phyloP scores from a whole-genome alignment of 208 protist genomes.

The Trypanosoma congolense region DNA sequence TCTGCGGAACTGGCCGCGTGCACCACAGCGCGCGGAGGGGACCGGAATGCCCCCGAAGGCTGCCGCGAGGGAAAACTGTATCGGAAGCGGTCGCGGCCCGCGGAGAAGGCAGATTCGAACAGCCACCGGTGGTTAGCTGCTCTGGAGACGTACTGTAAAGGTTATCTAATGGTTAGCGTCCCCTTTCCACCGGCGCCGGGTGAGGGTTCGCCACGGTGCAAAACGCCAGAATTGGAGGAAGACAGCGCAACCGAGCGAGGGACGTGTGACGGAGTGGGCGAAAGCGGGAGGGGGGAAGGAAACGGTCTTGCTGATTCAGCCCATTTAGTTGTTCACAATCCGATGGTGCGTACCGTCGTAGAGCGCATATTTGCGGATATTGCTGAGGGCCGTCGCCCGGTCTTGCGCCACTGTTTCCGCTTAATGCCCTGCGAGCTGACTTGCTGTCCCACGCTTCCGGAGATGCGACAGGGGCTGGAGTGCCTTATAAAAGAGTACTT shows the following conservation, averaged over 20 bases:
- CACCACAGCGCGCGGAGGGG: not conserved
- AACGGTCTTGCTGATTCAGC: too few species aligned
- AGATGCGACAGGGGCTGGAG: constrained; percentile 62
- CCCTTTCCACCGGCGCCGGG: constrained; percentile 21
- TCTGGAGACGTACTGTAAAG: constrained; percentile 64
- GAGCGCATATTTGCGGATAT: constrained; percentile 75
- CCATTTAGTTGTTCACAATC: constrained; percentile 72
- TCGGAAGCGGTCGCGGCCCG: constrained; percentile 13
- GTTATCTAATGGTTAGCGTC: constrained; percentile 57
- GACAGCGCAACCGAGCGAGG: constrained; percentile 7
- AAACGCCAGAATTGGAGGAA: constrained; percentile 3
- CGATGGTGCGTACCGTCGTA: constrained; percentile 59
- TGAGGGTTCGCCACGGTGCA: not conserved
- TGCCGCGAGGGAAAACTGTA: not conserved
- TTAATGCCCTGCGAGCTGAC: constrained; percentile 73
- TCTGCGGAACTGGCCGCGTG: constrained; percentile 24
- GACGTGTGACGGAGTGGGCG: constrained; percentile 1
- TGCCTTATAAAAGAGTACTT: constrained; percentile 52
- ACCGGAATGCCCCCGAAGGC: constrained; percentile 4
- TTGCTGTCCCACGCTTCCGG: constrained; percentile 70
- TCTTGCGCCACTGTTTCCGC: constrained; percentile 77
- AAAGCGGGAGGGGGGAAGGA: too few species aligned
- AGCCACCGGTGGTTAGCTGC: constrained; percentile 35
- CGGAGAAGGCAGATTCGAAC: not conserved
- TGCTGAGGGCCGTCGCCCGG: constrained; percentile 38